Evolutionary conservation across 2,329 filamentous ascomycete genomes (phyloP).

Genomic region (Sclerotinia subarctica): DNA sequence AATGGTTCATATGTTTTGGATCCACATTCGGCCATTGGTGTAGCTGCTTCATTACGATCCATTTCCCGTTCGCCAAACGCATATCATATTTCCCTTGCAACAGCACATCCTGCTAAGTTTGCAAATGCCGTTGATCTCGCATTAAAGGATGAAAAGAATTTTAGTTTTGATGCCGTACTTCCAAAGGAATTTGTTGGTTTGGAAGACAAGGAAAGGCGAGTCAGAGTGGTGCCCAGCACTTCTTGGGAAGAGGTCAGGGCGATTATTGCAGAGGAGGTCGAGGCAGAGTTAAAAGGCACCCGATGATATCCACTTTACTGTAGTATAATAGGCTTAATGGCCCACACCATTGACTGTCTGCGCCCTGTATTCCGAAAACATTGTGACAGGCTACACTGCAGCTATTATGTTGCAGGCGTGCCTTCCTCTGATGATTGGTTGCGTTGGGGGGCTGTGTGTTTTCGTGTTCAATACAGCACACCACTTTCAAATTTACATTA

Average conservation of each 20-base stretch:
- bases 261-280: slow-evolving; percentile 72
- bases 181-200: slow-evolving; percentile 80
- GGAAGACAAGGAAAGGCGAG: slow-evolving; percentile 69
- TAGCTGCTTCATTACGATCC: slow-evolving; percentile 72
- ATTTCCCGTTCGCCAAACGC: slow-evolving; percentile 51
- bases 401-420: background rate
- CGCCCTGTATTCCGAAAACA: background rate
- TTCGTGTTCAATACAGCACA: background rate
- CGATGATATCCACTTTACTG: slow-evolving; percentile 23
- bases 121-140: slow-evolving; percentile 79
- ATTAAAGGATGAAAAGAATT: slow-evolving; percentile 66
- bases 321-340: background rate
- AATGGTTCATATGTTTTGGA: slow-evolving; percentile 70
- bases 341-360: background rate
- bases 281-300: slow-evolving; percentile 51
- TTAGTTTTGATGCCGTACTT: slow-evolving; percentile 74
- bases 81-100: slow-evolving; percentile 78
- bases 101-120: slow-evolving; percentile 96
- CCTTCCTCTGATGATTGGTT: background rate
- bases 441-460: background rate
- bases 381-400: background rate
- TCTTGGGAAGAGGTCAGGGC: slow-evolving; percentile 69
- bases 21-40: slow-evolving; percentile 86
- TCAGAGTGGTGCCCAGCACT: slow-evolving; percentile 59
- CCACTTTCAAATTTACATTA: background rate